phyloP scores from a whole-genome alignment of 306 rosid genomes.

The Vigna hirtella region DNA sequence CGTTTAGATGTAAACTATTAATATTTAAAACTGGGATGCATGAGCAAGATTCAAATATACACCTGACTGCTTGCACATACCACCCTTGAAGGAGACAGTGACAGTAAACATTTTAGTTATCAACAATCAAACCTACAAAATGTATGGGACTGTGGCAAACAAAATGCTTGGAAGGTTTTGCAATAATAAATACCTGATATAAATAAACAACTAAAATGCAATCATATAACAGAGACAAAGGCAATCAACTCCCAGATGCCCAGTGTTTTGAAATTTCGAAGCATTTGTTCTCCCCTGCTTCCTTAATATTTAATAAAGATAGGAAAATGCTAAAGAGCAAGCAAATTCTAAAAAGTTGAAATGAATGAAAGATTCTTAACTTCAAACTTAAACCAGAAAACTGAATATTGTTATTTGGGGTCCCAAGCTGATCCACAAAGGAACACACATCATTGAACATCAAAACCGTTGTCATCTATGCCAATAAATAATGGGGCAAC shows the following conservation, averaged over 20 bases:
- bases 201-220: constrained; percentile 7
- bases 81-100: constrained; percentile 13
- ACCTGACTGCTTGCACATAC: constrained; percentile 18
- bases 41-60: background rate
- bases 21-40: background rate
- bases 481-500: background rate
- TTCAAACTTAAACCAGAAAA: constrained; percentile 27
- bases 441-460: background rate
- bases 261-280: background rate
- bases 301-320: constrained; percentile 20
- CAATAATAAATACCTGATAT: constrained; percentile 6
- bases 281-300: constrained; percentile 1
- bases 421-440: constrained; percentile 23
- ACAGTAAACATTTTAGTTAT: background rate
- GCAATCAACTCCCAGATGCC: constrained; percentile 28
- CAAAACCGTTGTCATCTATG: background rate
- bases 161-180: constrained; percentile 12
- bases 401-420: constrained; percentile 10
- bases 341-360: background rate
- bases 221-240: background rate
- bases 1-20: constrained; percentile 22
- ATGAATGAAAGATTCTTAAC: background rate
- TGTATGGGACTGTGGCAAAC: background rate
- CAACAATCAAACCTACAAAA: constrained; percentile 21
- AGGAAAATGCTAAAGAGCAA: constrained; percentile 13